phyloP scores from a whole-genome alignment of 352 stramenopile species.

The Blastocystis sp. region DNA sequence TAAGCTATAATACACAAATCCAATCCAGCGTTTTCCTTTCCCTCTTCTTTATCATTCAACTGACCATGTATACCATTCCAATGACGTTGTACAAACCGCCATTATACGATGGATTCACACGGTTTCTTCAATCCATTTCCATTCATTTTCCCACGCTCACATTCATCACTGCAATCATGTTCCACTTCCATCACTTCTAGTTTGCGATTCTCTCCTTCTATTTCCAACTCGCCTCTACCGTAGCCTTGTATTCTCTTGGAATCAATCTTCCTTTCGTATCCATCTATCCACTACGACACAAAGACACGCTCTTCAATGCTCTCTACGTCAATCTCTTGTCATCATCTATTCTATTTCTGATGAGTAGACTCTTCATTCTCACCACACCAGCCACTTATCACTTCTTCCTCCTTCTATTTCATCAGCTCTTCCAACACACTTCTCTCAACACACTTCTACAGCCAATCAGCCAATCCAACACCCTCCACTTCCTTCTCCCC shows the following conservation, averaged over 20 bases:
- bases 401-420: background rate
- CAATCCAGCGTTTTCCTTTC: background rate
- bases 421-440: background rate
- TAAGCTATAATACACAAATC: background rate
- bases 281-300: background rate
- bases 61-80: background rate
- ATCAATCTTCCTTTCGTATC: background rate
- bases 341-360: background rate
- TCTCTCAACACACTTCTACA: background rate
- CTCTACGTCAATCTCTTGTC: background rate
- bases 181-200: background rate
- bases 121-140: too few relatives aligned
- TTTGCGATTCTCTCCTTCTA: background rate
- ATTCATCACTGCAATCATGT: background rate
- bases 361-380: background rate
- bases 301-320: background rate
- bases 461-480: too few relatives aligned
- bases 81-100: too few relatives aligned
- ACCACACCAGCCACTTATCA: background rate
- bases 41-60: background rate
- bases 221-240: background rate
- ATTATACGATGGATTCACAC: too few relatives aligned
- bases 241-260: background rate
- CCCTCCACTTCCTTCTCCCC: too few relatives aligned
- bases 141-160: background rate